Evolutionary conservation across 371 early-diverging fungal species (phyloP), one percentile per base, ranked within the genome.

Genomic region (Mortierella sp.): DNA sequence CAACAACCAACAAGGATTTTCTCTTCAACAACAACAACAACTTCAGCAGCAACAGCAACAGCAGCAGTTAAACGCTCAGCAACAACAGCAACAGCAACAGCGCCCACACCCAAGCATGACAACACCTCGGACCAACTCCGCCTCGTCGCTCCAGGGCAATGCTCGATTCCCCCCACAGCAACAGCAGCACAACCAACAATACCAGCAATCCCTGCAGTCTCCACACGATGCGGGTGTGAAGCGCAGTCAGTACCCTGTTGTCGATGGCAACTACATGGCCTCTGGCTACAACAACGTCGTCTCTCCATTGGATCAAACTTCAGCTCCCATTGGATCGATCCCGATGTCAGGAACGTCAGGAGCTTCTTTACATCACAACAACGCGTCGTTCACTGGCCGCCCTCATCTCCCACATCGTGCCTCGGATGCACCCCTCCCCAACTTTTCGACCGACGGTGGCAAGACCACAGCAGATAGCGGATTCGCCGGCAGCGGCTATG

Each of bases 21-120:
- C 32, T 8, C 78, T 54, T 21, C 72, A 75, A 41, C 82, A 71
- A 32, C 75, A 60, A 18, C 78, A 75, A 21, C 76, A 51, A 18
- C 78, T 73, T 12, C 76, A 51, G 44, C 32, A 32, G 7, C 32
- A 70, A 1, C 32, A 38, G 44, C 32, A 32, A 1, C 32, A 70
- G 7, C 32, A 38, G 55, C 73, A 72, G 1, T 38, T 11, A 12
- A 38, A 48, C 35, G 21, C 48, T 10, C 72, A 75, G 48, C 72
- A 71, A 24, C 77, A 77, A 32, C 72, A 72, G 8, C 70, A 63
- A 38, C 73, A 72, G 12, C 77, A 56, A 29, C 78, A 68, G 38
- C 71, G 60, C 21, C 41, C 74, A 10, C 77, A 81, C 38, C 82
- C 77, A 8, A 77, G 82, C 71, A 71, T 77, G 75, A 58, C 73